Percentiles rank a stretch among this genome's conserved stretches.
Conservation (phyloP, 1,284 basidiomycete genomes). For the Rhizoctonia solani region DNA sequence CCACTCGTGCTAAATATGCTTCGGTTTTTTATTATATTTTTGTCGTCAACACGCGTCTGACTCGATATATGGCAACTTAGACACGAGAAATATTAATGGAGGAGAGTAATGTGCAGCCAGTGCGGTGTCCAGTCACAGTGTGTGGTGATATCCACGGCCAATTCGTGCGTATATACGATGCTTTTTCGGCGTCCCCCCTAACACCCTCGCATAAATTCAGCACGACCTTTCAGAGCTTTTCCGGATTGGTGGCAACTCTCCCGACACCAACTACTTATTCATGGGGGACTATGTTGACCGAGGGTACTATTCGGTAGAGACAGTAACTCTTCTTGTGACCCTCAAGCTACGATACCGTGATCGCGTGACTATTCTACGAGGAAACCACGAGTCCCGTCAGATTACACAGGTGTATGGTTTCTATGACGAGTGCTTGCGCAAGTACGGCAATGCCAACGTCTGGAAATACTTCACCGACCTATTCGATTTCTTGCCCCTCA, state of each 20-base stretch:
- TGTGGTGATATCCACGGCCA: constrained; percentile 99
- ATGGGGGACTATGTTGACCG: constrained; percentile 99
- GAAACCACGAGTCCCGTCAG: constrained; percentile 98
- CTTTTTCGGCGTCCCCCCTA: constrained; percentile 9
- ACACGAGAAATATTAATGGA: constrained; percentile 97
- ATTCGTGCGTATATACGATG: constrained; percentile 75
- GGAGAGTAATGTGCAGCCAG: constrained; percentile 97
- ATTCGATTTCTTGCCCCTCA: constrained; percentile 97
- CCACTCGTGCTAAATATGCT: constrained; percentile 16
- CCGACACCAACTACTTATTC: constrained; percentile 99
- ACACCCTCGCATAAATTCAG: constrained; percentile 51
- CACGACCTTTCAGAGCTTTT: constrained; percentile 99
- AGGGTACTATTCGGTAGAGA: constrained; percentile 99
- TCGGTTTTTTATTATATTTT: too few species aligned
- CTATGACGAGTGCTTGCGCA: constrained; percentile 98
- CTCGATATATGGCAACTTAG: constrained; percentile 52
- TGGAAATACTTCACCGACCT: constrained; percentile 99
- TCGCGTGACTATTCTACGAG: constrained; percentile 96
- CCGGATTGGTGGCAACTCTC: constrained; percentile 98
- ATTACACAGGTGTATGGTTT: constrained; percentile 99
- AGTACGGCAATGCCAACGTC: constrained; percentile 99
- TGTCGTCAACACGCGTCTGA: constrained; percentile 37
- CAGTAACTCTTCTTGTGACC: constrained; percentile 96
- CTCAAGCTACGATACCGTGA: constrained; percentile 98
- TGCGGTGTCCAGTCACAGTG: constrained; percentile 95